Evolutionary conservation across 2,329 filamentous ascomycete genomes (phyloP), one percentile per base, ranked within the genome.

Genomic region (Ophiosphaerella herpotricha): DNA sequence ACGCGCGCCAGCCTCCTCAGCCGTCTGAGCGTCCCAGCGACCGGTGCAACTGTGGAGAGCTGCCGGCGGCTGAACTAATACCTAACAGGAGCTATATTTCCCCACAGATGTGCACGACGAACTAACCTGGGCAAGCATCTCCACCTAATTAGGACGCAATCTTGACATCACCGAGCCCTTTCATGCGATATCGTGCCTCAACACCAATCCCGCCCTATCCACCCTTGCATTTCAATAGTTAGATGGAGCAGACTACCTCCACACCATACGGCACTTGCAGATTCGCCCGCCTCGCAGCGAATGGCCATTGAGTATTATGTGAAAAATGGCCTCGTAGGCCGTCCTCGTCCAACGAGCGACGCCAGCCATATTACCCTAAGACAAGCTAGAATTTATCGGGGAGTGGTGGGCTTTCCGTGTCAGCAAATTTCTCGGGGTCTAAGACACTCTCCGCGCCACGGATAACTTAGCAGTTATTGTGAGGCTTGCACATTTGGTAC

Each of bases 1-100:
- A 31, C 44, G 8, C 33, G 7, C 24, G 38, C 45, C 45, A 47
- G 14, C 45, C 45, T 41, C 45, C 36, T 14, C 14, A 39, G 40
- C 34, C 50, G 43, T 36, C 14, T 11, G n/a, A 43, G 44, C 48
- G 43, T 52, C 48, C 39, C 46, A 45, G 46, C 39, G 50, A 51
- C 43, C 44, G 39, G 57, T 41, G 46, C 43, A 35, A 43, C 42
- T 34, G 36, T 29, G 39, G 50, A 52, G 39, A 38, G 23, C 43
- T 34, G 36, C 39, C 34, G 39, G 57, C 52, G 52, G 52, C 50
- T 58, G 57, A 52, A 45, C 49, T 45, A 38, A 53, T 46, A 52
- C 53, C 57, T 46, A 55, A 53, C 47, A 38, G 51, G 46, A 52
- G 55, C 57, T 46, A 55, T 53, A 51, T 26, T 46, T 58, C 53